A percentile compares a stretch with the other conserved stretches of the same genome.
Conservation (phyloP, 2,329 filamentous ascomycete species). For the Emergomyces pasteurianus region DNA sequence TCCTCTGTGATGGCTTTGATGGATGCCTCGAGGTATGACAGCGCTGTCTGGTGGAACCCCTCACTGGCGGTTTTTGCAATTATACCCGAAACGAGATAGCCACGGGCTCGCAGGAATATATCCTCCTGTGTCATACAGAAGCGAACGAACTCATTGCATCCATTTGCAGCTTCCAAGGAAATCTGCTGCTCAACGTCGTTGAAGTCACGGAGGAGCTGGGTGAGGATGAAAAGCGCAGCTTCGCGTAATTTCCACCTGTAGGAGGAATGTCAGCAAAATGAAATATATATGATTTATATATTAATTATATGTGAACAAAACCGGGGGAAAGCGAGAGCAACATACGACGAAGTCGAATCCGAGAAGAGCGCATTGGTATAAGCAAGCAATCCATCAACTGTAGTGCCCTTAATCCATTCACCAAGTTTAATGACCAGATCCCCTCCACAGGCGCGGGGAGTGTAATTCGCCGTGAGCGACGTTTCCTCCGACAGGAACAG, state of each 20-base stretch:
- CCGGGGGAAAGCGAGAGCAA: background rate
- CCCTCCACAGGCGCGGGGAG: constrained; percentile 80
- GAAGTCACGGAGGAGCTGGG: constrained; percentile 73
- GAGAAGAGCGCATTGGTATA: constrained; percentile 66
- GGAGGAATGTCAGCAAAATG: constrained; percentile 9
- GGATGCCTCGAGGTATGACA: constrained; percentile 42
- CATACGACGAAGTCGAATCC: constrained; percentile 26
- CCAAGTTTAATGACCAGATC: constrained; percentile 86
- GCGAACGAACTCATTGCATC: constrained; percentile 69
- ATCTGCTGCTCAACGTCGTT: constrained; percentile 63
- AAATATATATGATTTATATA: background rate
- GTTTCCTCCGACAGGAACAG: constrained; percentile 92
- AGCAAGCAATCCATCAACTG: constrained; percentile 65
- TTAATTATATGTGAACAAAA: background rate
- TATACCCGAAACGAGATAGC: constrained; percentile 73
- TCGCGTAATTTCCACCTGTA: constrained; percentile 58
- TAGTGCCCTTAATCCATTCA: constrained; percentile 69
- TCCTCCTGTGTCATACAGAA: constrained; percentile 60
- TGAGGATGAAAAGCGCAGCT: constrained; percentile 71
- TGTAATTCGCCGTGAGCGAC: constrained; percentile 91
- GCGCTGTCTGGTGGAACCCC: constrained; percentile 33
- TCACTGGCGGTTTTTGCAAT: constrained; percentile 57
- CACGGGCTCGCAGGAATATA: constrained; percentile 70
- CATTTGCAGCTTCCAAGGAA: constrained; percentile 54
- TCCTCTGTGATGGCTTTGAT: constrained; percentile 66